Conservation (phyloP, 2,329 filamentous ascomycete species). For the Neofusicoccum sp. region DNA sequence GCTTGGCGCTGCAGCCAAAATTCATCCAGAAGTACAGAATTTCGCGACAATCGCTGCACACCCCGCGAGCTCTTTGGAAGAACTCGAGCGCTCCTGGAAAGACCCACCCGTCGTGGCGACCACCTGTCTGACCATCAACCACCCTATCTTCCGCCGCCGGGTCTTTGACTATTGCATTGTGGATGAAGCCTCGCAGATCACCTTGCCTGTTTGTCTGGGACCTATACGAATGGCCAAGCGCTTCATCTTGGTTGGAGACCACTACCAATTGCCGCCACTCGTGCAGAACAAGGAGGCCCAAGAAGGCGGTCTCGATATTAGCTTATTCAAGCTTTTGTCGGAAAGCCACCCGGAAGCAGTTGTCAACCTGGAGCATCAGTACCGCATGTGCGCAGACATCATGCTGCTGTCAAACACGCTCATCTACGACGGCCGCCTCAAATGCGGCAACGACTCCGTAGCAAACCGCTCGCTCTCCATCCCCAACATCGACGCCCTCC, state of each 20-base stretch:
- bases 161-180: conserved; percentile 98
- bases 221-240: conserved; percentile 89
- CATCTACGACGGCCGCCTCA: conserved; percentile 87
- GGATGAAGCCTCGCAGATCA: conserved; percentile 97
- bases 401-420: conserved; percentile 91
- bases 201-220: conserved; percentile 87
- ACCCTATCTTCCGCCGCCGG: conserved; percentile 81
- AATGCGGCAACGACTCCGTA: conserved; percentile 79
- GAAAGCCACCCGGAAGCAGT: conserved; percentile 85
- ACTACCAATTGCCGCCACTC: conserved; percentile 91
- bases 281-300: conserved; percentile 89
- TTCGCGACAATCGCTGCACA: conserved; percentile 78
- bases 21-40: conserved; percentile 81
- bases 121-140: conserved; percentile 88
- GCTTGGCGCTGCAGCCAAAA: conserved; percentile 79
- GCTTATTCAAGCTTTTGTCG: conserved; percentile 89
- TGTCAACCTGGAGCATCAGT: conserved; percentile 90
- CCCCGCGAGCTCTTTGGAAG: conserved; percentile 73
- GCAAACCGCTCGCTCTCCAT: conserved; percentile 67
- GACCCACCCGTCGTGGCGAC: conserved; percentile 87
- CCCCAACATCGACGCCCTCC: conserved; percentile 46
- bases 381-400: conserved; percentile 96
- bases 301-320: conserved; percentile 83
- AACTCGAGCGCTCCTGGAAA: conserved; percentile 80
- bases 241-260: conserved; percentile 94